Percentiles rank a stretch among this genome's conserved stretches.
Conservation (phyloP, 371 early-diverging fungal species). For the Mucor mucedo region DNA sequence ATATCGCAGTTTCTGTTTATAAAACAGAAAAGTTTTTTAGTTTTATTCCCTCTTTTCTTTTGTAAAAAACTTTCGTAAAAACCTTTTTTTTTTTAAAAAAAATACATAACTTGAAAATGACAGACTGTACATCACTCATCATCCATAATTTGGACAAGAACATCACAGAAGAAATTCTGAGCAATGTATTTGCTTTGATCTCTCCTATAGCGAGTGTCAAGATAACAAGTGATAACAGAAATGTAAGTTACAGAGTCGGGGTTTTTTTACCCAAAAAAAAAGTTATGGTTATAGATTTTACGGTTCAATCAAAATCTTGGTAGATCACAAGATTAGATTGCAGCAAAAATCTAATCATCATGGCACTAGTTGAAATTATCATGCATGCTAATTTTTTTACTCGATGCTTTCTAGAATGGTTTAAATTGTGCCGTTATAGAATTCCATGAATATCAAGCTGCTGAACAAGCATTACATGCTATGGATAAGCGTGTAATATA, state of each 20-base stretch:
- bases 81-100: neutral
- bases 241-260: constrained; percentile 21
- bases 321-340: constrained; percentile 11
- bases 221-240: constrained; percentile 10
- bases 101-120: constrained; percentile 6
- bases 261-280: neutral
- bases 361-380: neutral
- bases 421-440: constrained; percentile 83
- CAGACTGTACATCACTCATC: constrained; percentile 18
- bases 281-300: neutral
- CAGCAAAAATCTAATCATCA: constrained; percentile 11
- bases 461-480: constrained; percentile 73
- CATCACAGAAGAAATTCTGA: constrained; percentile 21
- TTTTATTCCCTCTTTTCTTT: neutral
- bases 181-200: constrained; percentile 18
- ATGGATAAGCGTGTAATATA: constrained; percentile 74
- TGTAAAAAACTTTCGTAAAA: neutral
- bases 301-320: constrained; percentile 7
- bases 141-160: constrained; percentile 20
- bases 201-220: constrained; percentile 16
- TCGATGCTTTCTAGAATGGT: constrained; percentile 37
- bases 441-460: constrained; percentile 71
- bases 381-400: neutral
- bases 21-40: neutral
- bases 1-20: neutral